Evolutionary conservation across 768 basidiomycete genomes (phyloP).

Genomic region (Auricularia sp.): DNA sequence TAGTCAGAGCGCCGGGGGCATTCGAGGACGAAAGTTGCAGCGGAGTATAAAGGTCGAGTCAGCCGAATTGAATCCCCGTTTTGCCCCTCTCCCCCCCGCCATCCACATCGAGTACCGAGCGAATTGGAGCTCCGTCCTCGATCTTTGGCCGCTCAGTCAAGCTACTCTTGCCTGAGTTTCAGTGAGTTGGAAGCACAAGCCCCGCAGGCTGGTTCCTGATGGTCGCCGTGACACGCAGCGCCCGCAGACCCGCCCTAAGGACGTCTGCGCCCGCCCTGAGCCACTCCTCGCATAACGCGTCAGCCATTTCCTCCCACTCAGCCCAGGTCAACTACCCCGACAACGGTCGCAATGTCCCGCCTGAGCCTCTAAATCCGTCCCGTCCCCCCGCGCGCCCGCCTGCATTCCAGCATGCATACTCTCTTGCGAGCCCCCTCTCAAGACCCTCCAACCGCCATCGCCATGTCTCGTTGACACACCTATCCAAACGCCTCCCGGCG

Average conservation of each 20-base stretch:
- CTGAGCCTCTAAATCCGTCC: not conserved
- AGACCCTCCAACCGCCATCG: not conserved
- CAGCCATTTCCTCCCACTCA: slow-evolving; percentile 1
- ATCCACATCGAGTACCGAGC: not conserved
- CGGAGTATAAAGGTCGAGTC: slow-evolving; percentile 1
- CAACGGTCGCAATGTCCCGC: not conserved
- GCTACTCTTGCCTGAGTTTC: not conserved
- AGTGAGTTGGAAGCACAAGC: not conserved
- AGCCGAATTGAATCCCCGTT: not conserved
- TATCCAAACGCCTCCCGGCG: slow-evolving; percentile 1
- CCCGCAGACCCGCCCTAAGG: not conserved
- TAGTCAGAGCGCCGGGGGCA: not conserved
- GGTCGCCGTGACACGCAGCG: not conserved
- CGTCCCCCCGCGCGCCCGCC: not conserved
- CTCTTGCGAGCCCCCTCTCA: not conserved
- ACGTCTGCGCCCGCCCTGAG: not conserved
- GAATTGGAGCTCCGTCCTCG: not conserved
- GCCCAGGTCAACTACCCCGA: not conserved
- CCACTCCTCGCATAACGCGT: not conserved
- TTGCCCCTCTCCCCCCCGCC: not conserved
- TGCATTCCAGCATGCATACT: not conserved
- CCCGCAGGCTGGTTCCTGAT: not conserved
- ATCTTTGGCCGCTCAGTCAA: not conserved
- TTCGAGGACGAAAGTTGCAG: not conserved
- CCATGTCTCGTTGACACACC: not conserved